Evolutionary conservation across 345 rosid species (phyloP).

Genomic region (Melastoma malabathricum): DNA sequence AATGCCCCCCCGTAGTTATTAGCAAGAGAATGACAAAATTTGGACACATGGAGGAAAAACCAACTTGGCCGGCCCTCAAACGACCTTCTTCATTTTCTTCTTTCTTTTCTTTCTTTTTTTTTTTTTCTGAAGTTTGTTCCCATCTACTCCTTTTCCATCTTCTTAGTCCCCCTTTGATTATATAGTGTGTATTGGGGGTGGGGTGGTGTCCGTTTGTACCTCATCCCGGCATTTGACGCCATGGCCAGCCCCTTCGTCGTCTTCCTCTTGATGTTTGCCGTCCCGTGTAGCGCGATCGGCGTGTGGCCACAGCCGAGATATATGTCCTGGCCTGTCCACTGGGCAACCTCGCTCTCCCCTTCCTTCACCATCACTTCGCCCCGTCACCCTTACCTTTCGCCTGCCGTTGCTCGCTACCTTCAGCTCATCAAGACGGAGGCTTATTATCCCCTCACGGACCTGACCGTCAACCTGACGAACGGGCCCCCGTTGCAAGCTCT

Average conservation of each 20-base stretch:
- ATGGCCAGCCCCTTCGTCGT: not conserved
- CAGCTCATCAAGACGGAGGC: conserved; percentile 32
- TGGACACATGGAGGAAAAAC: too few relatives aligned
- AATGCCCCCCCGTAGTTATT: too few relatives aligned
- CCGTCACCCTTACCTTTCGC: conserved; percentile 30
- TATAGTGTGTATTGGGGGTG: too few relatives aligned
- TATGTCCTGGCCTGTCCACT: conserved; percentile 44
- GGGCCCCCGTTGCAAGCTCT: conserved; percentile 27
- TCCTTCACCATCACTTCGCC: conserved; percentile 40
- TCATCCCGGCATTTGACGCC: not conserved
- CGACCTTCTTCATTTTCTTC: too few relatives aligned
- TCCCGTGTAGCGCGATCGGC: conserved; percentile 13
- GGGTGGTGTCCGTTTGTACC: too few relatives aligned
- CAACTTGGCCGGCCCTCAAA: too few relatives aligned
- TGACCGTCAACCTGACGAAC: conserved; percentile 22
- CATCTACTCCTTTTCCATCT: too few relatives aligned
- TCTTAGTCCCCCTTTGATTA: too few relatives aligned
- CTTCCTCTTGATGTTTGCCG: conserved; percentile 1
- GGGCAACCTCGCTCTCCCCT: conserved; percentile 32
- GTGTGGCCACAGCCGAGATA: conserved; percentile 70
- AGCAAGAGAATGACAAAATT: too few relatives aligned
- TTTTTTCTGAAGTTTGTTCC: too few relatives aligned
- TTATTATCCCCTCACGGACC: conserved; percentile 27
- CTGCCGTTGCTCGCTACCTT: conserved; percentile 39
- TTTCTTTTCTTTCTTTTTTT: too few relatives aligned